A percentile compares a stretch with the other conserved stretches of the same genome.
Conservation (phyloP, 2,329 filamentous ascomycete genomes). For the Penicillium nordicum region DNA sequence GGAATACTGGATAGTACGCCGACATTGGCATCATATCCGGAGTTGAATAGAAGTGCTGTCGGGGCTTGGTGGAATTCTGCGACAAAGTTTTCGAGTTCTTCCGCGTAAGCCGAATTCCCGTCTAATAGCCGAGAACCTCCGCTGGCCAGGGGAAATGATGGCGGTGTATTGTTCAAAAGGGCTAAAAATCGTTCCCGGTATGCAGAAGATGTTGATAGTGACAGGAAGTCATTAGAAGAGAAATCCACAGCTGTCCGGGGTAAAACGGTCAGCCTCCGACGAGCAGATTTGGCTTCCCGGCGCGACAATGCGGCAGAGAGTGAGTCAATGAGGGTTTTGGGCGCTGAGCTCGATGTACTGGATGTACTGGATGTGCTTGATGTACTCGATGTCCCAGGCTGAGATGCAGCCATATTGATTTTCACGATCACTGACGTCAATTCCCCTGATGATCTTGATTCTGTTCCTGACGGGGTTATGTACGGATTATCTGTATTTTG, state of each 20-base stretch:
- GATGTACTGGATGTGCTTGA: background rate
- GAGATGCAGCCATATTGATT: background rate
- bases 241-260: constrained; percentile 52
- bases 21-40: constrained; percentile 65
- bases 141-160: constrained; percentile 49
- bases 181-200: constrained; percentile 50
- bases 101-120: constrained; percentile 61
- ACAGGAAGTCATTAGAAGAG: constrained; percentile 65
- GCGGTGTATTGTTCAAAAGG: constrained; percentile 41
- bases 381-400: background rate
- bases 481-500: background rate
- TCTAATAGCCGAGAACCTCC: constrained; percentile 62
- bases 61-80: constrained; percentile 59
- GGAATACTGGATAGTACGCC: constrained; percentile 61
- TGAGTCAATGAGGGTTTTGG: constrained; percentile 26
- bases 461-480: background rate
- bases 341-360: background rate
- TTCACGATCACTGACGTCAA: background rate
- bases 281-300: constrained; percentile 44
- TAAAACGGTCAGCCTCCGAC: constrained; percentile 48
- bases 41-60: constrained; percentile 59
- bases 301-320: constrained; percentile 35
- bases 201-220: constrained; percentile 48
- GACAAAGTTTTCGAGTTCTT: constrained; percentile 57
- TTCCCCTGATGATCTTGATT: background rate